A percentile compares a stretch with the other conserved stretches of the same genome.
These are phyloP conservation scores for Pleurotus pulmonarius DNA, from an alignment of 768 basidiomycete species.

Conservation along the genomic window DNA sequence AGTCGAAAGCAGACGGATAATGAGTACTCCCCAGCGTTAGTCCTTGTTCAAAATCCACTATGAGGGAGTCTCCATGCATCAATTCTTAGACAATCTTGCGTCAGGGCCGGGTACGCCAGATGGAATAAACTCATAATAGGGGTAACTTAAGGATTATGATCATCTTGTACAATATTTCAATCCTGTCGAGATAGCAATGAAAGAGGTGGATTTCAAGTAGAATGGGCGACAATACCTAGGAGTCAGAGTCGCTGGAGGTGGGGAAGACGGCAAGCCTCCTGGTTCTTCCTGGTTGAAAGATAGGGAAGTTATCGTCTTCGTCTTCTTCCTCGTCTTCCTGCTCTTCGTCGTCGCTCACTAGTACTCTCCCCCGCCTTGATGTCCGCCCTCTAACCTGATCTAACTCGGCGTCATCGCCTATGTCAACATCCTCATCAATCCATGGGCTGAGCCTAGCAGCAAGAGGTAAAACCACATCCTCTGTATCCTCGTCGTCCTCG, in stretches of 20 bases:
- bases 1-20: too few species aligned
- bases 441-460: not conserved
- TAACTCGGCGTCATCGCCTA: slow-evolving; percentile 7
- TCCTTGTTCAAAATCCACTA: too few species aligned
- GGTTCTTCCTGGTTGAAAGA: not conserved
- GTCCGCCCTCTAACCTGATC: not conserved
- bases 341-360: slow-evolving; percentile 8
- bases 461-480: not conserved
- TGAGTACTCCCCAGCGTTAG: too few species aligned
- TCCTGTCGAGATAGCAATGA: too few species aligned
- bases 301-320: slow-evolving; percentile 4
- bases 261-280: not conserved
- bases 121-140: too few species aligned
- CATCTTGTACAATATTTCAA: too few species aligned
- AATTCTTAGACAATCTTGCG: too few species aligned
- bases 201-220: too few species aligned
- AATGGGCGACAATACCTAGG: not conserved
- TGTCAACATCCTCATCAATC: slow-evolving; percentile 5
- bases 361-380: slow-evolving; percentile 1
- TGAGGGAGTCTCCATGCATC: too few species aligned
- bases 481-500: slow-evolving; percentile 10
- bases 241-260: not conserved
- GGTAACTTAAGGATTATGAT: too few species aligned
- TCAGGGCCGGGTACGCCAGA: too few species aligned
- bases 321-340: slow-evolving; percentile 8